Evolutionary conservation across 129 eudicot genomes (phyloP).

Genomic region (Ambrosia artemisiifolia): DNA sequence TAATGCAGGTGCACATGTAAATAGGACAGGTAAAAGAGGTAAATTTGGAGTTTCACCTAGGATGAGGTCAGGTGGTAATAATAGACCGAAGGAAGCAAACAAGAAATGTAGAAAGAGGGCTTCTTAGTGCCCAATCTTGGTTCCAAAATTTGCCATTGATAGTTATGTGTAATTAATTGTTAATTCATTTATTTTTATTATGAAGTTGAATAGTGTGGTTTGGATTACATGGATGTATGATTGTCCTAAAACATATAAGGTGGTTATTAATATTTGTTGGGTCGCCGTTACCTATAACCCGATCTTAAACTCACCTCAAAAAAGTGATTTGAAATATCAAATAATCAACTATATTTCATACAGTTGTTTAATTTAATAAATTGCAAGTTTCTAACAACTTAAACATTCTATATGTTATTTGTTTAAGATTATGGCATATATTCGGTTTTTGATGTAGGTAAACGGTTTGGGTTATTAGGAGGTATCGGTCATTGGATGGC

Average conservation of each 20-base stretch:
- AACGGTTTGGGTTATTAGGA: too few species aligned
- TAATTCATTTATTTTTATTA: neutral
- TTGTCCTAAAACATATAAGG: neutral
- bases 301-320: too few species aligned
- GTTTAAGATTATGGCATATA: too few species aligned
- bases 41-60: conserved; percentile 8
- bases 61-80: conserved; percentile 22
- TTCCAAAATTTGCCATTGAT: conserved; percentile 10
- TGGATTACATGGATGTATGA: neutral
- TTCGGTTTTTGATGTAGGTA: too few species aligned
- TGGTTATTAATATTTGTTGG: too few species aligned
- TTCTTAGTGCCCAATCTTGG: conserved; percentile 22
- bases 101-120: conserved; percentile 14
- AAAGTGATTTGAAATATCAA: too few species aligned
- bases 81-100: conserved; percentile 19
- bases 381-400: too few species aligned
- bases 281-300: too few species aligned
- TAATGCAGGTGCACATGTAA: conserved; percentile 17
- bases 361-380: too few species aligned
- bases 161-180: neutral
- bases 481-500: too few species aligned
- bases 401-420: too few species aligned
- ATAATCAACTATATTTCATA: too few species aligned
- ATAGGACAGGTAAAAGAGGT: neutral
- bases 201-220: neutral